Base-by-base conservation (phyloP, 2,329 filamentous ascomycete species). In the Neopestalotiopsis clavispora region DNA sequence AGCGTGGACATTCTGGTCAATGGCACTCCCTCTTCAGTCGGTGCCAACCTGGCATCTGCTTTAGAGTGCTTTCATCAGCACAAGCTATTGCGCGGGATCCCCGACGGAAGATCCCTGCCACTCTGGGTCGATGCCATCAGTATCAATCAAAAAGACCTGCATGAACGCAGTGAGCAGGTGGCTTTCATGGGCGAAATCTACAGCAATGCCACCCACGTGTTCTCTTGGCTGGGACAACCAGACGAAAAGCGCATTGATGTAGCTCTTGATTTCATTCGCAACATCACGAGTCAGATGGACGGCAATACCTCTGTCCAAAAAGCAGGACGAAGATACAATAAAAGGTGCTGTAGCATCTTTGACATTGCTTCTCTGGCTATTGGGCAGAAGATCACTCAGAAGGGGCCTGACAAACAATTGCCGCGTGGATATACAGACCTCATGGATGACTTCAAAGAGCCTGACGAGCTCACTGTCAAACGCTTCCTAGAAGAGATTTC, bases 121-220 rank as follows among this genome's bases (percentile, higher is more conserved):
- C 32, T 64, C 20, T 77, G 74, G 74, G 57, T 72, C 6, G 75
- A 77, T 28, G 73, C 74, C 1, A 67, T 75, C 4, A 74, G 74
- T 56, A 74, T 76, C 62, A 68, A 76, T 32, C 74, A 76, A 68
- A 30, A 17, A 6, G 66, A 75, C 20, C 6, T 23, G 2, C 23
- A 23, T 23, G 23, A 23, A 23, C 1, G 2, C 1, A 23, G 2
- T 23, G 23, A 23, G 23, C 23, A 23, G 23, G 72, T 76, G 9
- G 64, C 67, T 1, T 69, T 68, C 52, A 76, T 76, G 74, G 69
- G 64, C 1, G 57, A 71, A 0, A 74, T 77, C 20, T 77, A 69
- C 32, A 61, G 62, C 13, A 32, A 32, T 13, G 74, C 74, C 1
- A 4, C 52, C 2, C 72, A 69, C 3, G 72, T 75, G 1, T 49